These are phyloP conservation scores for Davidsoniella australis DNA, from an alignment of 2,329 filamentous ascomycete genomes.

Conservation along the genomic window DNA sequence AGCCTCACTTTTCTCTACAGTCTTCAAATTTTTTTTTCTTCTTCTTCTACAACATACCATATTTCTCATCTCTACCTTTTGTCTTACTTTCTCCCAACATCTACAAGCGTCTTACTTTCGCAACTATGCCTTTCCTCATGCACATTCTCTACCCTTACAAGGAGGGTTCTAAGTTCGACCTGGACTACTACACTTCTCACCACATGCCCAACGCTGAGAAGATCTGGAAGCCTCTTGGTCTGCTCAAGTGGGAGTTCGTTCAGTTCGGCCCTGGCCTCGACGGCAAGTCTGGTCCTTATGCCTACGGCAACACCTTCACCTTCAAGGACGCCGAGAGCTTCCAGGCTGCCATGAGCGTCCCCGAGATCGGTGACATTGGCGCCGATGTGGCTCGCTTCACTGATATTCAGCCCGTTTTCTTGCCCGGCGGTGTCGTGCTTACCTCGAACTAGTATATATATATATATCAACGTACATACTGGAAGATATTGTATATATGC, in stretches of 20 bases:
- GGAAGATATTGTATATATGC: no score
- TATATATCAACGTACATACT: no score
- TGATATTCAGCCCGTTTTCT: conserved; percentile 4
- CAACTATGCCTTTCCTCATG: conserved; percentile 4
- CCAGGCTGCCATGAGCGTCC: conserved; percentile 2
- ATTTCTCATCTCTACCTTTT: neutral
- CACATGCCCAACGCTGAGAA: conserved; percentile 5
- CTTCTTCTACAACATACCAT: neutral
- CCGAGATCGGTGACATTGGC: neutral
- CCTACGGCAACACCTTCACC: conserved; percentile 5
- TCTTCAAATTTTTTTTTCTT: no score
- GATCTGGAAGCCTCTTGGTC: conserved; percentile 5
- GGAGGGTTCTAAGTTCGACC: conserved; percentile 11
- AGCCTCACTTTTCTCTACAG: no score
- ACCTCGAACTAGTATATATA: neutral
- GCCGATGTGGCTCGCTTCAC: conserved; percentile 5
- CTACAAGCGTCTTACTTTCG: neutral
- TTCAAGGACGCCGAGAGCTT: conserved; percentile 3
- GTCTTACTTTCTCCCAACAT: neutral
- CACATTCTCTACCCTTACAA: conserved; percentile 10
- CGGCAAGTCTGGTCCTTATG: conserved; percentile 4
- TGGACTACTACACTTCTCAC: conserved; percentile 10
- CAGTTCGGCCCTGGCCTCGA: conserved; percentile 5
- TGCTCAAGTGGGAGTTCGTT: conserved; percentile 5
- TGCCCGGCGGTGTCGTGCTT: neutral